Evolutionary conservation across 192 early-diverging fungal genomes (phyloP), one percentile per base, ranked within the genome.

Genomic region (Dispira parvispora): DNA sequence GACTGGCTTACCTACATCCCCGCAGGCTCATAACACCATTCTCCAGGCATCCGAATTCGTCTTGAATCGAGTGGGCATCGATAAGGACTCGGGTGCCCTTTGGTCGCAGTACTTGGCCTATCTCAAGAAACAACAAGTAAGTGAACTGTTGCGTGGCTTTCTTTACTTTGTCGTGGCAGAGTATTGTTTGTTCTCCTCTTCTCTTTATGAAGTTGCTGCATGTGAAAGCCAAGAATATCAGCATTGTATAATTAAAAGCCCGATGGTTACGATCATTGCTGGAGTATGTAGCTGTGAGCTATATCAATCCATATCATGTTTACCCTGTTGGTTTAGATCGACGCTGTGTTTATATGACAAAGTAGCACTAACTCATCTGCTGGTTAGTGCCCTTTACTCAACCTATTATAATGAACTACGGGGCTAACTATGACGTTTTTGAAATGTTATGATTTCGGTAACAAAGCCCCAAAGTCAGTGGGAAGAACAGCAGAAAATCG

Each of bases 401-500:
- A 38, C 32, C 32, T 38, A 6, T 38, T 38, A 38, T 6, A 38
- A 38, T 38, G 32, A 38, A 38, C 6, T 6, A 38, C 32, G 1
- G 32, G 32, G 1, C 3, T 6, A 38, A 38, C 32, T 1, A 38
- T 6, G 32, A 38, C 32, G 52, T 69, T 64, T 63, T 21, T 6
- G 28, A 8, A 47, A 61, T 49, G n/a, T 16, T 46, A 61, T 61
- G n/a, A 38, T 53, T n/a, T 10, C n/a, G 53, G 14, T 71, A 74
- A 66, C 58, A 38, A 44, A 45, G 57, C 47, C 72, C 4, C 63
- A 69, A 64, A 66, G 56, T 44, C 72, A 64, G 23, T 92, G 86
- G 78, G 92, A 96, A 74, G 89, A 96, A 63, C 90, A 93, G 68
- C 84, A 87, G 65, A 91, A 89, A 66, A 86, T 87, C 82, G 89